Conservation (phyloP, 768 basidiomycete species). For the Porphyrellus cyaneotinctus region DNA sequence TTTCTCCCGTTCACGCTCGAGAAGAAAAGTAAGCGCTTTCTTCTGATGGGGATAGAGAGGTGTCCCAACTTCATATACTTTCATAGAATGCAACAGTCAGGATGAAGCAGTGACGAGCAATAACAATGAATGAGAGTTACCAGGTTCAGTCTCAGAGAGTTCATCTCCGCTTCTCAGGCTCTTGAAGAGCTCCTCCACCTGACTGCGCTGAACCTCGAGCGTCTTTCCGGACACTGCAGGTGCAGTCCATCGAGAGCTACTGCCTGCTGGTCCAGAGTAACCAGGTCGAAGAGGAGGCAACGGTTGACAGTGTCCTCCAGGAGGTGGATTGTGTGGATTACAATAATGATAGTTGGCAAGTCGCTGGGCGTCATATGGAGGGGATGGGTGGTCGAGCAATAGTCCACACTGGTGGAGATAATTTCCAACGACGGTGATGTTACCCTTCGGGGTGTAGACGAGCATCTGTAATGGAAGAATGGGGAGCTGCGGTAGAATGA, state of each 20-base stretch:
- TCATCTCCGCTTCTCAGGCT: slow-evolving; percentile 85
- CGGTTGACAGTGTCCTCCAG: slow-evolving; percentile 53
- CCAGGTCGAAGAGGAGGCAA: slow-evolving; percentile 40
- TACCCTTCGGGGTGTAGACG: slow-evolving; percentile 91
- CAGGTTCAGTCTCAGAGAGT: slow-evolving; percentile 76
- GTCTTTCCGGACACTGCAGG: slow-evolving; percentile 63
- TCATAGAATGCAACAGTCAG: slow-evolving; percentile 17
- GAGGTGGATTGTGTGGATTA: slow-evolving; percentile 87
- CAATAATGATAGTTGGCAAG: slow-evolving; percentile 65
- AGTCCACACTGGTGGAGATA: slow-evolving; percentile 66
- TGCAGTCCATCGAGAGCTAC: slow-evolving; percentile 49
- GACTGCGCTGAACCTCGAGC: slow-evolving; percentile 87
- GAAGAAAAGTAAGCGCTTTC: slow-evolving; percentile 92
- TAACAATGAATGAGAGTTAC: slow-evolving; percentile 44
- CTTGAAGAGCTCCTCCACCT: slow-evolving; percentile 92
- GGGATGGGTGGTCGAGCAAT: slow-evolving; percentile 75
- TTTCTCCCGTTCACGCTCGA: slow-evolving; percentile 79
- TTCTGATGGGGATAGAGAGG: slow-evolving; percentile 95
- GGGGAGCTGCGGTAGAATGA: slow-evolving; percentile 51
- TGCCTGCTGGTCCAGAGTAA: slow-evolving; percentile 39
- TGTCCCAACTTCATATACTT: slow-evolving; percentile 74
- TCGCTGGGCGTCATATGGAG: slow-evolving; percentile 58
- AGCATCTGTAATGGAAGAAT: slow-evolving; percentile 82
- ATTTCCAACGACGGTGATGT: slow-evolving; percentile 77
- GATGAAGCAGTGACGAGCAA: slow-evolving; percentile 8